Evolutionary conservation across 768 basidiomycete genomes (phyloP), one percentile per base, ranked within the genome.

Genomic region (Mycena epipterygia): DNA sequence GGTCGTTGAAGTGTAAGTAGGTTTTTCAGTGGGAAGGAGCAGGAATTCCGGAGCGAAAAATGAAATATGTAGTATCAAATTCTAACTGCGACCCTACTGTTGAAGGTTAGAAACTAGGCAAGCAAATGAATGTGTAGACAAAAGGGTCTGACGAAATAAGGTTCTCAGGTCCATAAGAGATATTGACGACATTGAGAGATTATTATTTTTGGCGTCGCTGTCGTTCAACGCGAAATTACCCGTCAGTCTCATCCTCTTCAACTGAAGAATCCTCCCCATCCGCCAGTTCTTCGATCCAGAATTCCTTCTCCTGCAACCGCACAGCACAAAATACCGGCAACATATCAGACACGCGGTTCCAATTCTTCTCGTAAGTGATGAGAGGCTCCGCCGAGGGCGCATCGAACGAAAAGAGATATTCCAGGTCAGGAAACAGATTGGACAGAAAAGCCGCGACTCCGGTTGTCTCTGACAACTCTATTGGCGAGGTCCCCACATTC

Each of bases 381-480:
- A 68, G 37, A 56, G 48, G 55, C 37, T 33, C 41, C 32, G 53
- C n/a, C 21, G 30, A 0, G 0, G 52, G n/a, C 13, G 6, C 16
- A 25, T 14, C 9, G 21, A n/a, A 58, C 25, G 48, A 4, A 23
- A 30, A n/a, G n/a, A 64, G 1, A 64, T 33, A 60, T 53, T 65
- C 49, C 33, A 70, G 23, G 0, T 29, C 6, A 21, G 57, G 41
- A 17, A 70, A 70, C 21, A 70, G 32, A 44, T 70, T 65, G n/a
- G 69, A 70, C 5, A 70, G 21, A 52, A 65, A 70, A 16, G 69
- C 69, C 17, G 69, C 69, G 12, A 56, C 41, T 3, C 23, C n/a
- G 13, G 49, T 39, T 33, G 33, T 30, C 32, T 29, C 25, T 7
- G 2, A 13, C 1, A 30, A 6, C 16, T 41, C 12, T 7, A 70